Percentiles rank a stretch among this genome's conserved stretches.
phyloP scores from a whole-genome alignment of 75 land plant genomes.

The Picea sitchensis region DNA sequence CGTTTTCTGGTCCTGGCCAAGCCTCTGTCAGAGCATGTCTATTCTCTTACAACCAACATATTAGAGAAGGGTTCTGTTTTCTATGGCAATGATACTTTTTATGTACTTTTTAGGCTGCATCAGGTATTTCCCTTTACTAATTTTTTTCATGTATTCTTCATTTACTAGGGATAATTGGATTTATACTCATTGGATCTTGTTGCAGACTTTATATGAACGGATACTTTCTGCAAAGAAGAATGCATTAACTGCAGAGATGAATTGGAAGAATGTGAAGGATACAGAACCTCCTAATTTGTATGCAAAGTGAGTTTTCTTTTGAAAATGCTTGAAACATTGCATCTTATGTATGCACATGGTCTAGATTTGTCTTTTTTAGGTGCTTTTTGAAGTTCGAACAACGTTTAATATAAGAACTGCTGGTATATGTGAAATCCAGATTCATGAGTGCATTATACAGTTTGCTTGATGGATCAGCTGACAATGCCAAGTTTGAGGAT shows the following conservation, averaged over 20 bases:
- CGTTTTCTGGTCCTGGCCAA: neutral
- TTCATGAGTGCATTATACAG: slow-evolving; percentile 71
- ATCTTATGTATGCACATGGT: neutral
- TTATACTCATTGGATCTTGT: neutral
- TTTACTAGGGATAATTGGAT: slow-evolving; percentile 29
- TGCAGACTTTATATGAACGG: slow-evolving; percentile 80
- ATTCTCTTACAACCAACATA: neutral
- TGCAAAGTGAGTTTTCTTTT: slow-evolving; percentile 42
- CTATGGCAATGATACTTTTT: slow-evolving; percentile 23
- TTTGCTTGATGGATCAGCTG: slow-evolving; percentile 84
- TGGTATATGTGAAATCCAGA: slow-evolving; percentile 26
- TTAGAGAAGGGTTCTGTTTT: slow-evolving; percentile 6
- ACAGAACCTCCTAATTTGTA: slow-evolving; percentile 52
- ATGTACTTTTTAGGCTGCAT: slow-evolving; percentile 26
- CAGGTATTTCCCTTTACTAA: slow-evolving; percentile 35
- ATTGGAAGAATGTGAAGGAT: slow-evolving; percentile 61
- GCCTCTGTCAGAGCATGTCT: neutral
- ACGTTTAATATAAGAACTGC: too few relatives aligned
- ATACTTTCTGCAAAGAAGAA: slow-evolving; percentile 76
- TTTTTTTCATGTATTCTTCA: slow-evolving; percentile 79
- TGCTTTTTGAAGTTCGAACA: too few relatives aligned
- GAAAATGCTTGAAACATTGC: neutral
- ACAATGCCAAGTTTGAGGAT: slow-evolving; percentile 92
- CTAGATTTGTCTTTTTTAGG: neutral
- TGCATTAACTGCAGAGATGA: slow-evolving; percentile 67